Base-by-base conservation (phyloP, 106 monocot species). In the Acorus gramineus region DNA sequence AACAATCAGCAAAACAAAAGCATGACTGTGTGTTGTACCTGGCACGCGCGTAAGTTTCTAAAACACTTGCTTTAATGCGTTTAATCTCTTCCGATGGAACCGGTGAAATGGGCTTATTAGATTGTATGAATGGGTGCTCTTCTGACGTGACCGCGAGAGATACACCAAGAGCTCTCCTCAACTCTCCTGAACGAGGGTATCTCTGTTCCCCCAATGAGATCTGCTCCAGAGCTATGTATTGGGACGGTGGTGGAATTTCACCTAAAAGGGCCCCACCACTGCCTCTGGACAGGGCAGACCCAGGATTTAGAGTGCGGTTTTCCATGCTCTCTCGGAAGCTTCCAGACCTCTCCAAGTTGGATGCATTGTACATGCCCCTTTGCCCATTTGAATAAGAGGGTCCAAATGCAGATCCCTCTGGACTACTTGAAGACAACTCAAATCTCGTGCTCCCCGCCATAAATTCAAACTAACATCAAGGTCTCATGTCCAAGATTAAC, bases 291-390 rank as follows among this genome's bases (percentile, higher is more conserved):
- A 66, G 64, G 57, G 59, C 63, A 11, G 78, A 49, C 6, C 55
- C 43, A 11, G 79, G 68, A 12, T 70, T 62, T 47, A 14, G 14
- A 8, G 70, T 50, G 47, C 76, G 75, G 49, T 58, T 73, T 43
- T 81, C 85, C 9, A 55, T 44, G 57, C 44, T 70, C 61, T 82
- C 81, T 46, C 78, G 85, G 58, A 79, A 76, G 71, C 81, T 85
- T 47, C 76, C 82, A 10, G 76, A 66, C 60, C 67, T 76, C 55
- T 86, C 86, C 42, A 86, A 43, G 2, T 66, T 50, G 52, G 66
- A 63, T 56, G 64, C 50, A 42, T 53, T 55, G 66, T 77, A 64
- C 0, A 66, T 8, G 44, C 75, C 75, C 42, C 81, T 78, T 50
- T 75, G 76, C 42, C 74, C 72, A 63, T 67, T 76, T 14, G 51